A percentile compares a stretch with the other conserved stretches of the same genome.
Evolutionary conservation across 352 stramenopile genomes (phyloP).

Genomic region (Thraustotheca clavata): DNA sequence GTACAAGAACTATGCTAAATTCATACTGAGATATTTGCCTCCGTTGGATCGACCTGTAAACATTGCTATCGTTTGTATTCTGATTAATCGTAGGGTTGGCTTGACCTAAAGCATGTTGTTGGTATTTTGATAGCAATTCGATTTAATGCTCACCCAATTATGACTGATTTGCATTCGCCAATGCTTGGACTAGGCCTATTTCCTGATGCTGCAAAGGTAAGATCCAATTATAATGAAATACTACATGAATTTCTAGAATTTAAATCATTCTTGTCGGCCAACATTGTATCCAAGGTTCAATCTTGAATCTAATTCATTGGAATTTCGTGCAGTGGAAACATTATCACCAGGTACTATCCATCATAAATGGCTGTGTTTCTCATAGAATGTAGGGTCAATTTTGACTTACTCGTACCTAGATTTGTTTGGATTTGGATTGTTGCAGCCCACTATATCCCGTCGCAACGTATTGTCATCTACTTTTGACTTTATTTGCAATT

Average conservation of each 20-base stretch:
- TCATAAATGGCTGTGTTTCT: no score
- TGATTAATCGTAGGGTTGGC: background rate
- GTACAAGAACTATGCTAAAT: background rate
- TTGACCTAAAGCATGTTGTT: background rate
- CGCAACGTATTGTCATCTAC: background rate
- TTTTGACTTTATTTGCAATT: conserved; percentile 9
- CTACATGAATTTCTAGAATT: conserved; percentile 7
- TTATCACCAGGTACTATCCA: background rate
- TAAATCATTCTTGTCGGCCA: conserved; percentile 13
- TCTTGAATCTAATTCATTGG: background rate
- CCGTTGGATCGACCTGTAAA: background rate
- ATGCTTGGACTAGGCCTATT: conserved; percentile 5
- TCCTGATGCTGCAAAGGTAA: conserved; percentile 15
- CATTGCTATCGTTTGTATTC: background rate
- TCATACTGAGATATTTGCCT: background rate
- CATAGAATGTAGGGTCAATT: background rate
- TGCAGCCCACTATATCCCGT: background rate
- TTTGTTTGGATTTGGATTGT: background rate
- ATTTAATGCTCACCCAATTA: conserved; percentile 14
- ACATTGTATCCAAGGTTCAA: conserved; percentile 12
- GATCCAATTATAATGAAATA: background rate
- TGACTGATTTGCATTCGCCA: background rate
- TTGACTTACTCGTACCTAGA: conserved; percentile 14
- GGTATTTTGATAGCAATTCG: background rate
- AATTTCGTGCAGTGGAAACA: background rate